Evolutionary conservation across 2,329 filamentous ascomycete genomes (phyloP).

Genomic region (Neoarthrinium moseri): DNA sequence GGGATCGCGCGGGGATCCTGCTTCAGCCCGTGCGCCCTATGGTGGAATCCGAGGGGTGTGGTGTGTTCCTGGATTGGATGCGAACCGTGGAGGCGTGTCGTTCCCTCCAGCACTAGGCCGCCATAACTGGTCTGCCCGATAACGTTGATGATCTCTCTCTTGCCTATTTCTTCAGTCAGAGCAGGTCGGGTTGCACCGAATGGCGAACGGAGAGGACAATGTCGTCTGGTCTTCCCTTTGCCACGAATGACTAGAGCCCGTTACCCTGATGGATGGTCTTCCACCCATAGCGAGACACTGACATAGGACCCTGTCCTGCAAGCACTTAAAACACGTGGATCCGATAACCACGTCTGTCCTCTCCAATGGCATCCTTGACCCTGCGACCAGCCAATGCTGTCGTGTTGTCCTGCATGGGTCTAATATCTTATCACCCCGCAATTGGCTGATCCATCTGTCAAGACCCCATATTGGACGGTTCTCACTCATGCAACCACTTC

Average conservation of each 20-base stretch:
- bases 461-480: background rate
- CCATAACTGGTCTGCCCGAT: background rate
- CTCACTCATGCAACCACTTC: constrained; percentile 1
- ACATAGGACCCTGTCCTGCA: background rate
- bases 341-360: background rate
- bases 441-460: constrained; percentile 3
- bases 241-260: no score
- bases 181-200: no score
- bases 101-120: no score
- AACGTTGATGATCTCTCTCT: background rate
- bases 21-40: background rate
- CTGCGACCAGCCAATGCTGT: constrained; percentile 2
- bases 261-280: background rate
- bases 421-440: constrained; percentile 9
- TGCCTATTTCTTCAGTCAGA: background rate
- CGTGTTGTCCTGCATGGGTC: background rate
- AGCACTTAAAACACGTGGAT: background rate
- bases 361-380: background rate
- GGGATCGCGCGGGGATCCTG: background rate
- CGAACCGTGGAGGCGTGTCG: no score
- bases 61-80: no score
- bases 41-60: background rate
- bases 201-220: no score
- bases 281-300: background rate
- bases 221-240: no score